Percentiles rank a stretch among this genome's conserved stretches.
phyloP scores from a whole-genome alignment of 1,284 basidiomycete genomes.

The Tranzscheliella williamsii region DNA sequence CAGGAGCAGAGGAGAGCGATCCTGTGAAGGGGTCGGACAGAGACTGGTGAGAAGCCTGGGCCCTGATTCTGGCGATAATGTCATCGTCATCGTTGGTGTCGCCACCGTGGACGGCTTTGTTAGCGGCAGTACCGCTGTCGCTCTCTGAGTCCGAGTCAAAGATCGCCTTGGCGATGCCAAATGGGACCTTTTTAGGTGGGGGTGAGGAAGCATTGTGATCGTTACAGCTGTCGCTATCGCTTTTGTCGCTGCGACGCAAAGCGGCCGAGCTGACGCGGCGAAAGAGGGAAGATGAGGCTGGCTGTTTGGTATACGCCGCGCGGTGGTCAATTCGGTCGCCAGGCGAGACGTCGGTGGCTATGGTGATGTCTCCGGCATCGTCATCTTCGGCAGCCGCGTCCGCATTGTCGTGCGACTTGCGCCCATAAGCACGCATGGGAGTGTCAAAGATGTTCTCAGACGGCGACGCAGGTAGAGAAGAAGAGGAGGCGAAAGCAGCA shows the following conservation, averaged over 20 bases:
- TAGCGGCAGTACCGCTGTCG: background rate
- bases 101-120: background rate
- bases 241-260: slow-evolving; percentile 2
- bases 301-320: too few relatives aligned
- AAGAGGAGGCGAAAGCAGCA: slow-evolving; percentile 4
- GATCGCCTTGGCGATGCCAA: slow-evolving; percentile 23
- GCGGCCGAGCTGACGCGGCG: slow-evolving; percentile 15
- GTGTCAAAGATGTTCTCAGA: slow-evolving; percentile 23
- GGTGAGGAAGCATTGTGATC: too few relatives aligned
- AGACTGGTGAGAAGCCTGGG: slow-evolving; percentile 7
- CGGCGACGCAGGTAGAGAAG: slow-evolving; percentile 20
- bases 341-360: slow-evolving; percentile 17
- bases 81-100: slow-evolving; percentile 9
- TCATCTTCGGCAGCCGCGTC: background rate
- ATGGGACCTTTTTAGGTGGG: slow-evolving; percentile 10
- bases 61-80: slow-evolving; percentile 22
- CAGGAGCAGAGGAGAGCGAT: slow-evolving; percentile 16
- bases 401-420: slow-evolving; percentile 1
- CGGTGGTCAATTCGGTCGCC: too few relatives aligned
- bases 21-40: slow-evolving; percentile 27
- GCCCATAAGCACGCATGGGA: slow-evolving; percentile 22
- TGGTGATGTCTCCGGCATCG: slow-evolving; percentile 8
- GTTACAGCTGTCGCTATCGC: background rate
- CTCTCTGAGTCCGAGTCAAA: slow-evolving; percentile 30
- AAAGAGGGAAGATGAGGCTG: too few relatives aligned